Evolutionary conservation across 495 filamentous ascomycete genomes (phyloP), one percentile per base, ranked within the genome.

Genomic region (Lineolata rhizophorae): DNA sequence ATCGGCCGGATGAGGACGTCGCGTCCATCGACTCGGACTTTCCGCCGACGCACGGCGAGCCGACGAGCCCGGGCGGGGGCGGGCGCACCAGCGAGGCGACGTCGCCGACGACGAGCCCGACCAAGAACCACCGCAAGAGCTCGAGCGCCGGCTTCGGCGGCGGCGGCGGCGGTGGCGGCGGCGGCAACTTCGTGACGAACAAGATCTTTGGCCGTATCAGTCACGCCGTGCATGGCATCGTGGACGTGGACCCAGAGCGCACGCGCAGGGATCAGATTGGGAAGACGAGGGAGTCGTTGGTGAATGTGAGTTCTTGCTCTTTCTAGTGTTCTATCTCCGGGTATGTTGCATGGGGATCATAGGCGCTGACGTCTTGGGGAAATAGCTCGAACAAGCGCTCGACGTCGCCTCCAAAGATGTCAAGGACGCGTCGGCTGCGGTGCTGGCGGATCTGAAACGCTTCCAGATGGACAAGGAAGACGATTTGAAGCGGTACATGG

Each of bases 381-480:
- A 35, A 36, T 60, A 94, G 63, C 60, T 97, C 17, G 82, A 94
- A 51, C 77, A 85, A 58, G 87, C 87, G 1, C 63, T 92, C 27
- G 61, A 72, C 19, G 87, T 81, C 2, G 75, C 80, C 2, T 76
- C 77, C 22, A 73, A 79, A 47, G 87, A 97, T 51, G 85, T 93
- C 36, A 79, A 72, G 47, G 78, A 94, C 43, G 84, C 84, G 6
- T 90, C 80, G 42, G 57, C 64, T 1, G 85, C 81, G 10, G 76
- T 93, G 4, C 48, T 94, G 35, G 72, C 76, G 37, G 87, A 95
- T 51, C 56, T 97, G 29, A 79, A 78, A 60, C 62, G 87, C 25
- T 97, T 95, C 50, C 87, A 95, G 53, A 59, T 60, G 35, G 80
- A 90, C 53, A 94, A 95, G 53, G 90, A 95, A 56, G 78, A 75